phyloP scores from a whole-genome alignment of 2,329 filamentous ascomycete genomes.

The Iodosphaeria phyllophila region DNA sequence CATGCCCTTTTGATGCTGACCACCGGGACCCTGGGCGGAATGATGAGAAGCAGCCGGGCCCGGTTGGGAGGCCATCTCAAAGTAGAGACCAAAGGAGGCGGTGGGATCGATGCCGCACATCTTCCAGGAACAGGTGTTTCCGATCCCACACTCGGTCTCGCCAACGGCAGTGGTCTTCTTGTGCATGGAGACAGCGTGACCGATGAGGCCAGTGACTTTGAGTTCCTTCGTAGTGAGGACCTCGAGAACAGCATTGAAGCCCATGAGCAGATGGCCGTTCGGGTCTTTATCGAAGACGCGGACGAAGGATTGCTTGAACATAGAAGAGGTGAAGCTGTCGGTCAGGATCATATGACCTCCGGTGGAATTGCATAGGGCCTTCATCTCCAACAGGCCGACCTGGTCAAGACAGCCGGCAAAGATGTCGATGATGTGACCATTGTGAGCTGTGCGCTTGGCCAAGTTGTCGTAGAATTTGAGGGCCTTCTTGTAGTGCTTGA shows the following conservation, averaged over 20 bases:
- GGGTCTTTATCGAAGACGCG: conserved; percentile 94
- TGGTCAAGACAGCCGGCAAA: conserved; percentile 96
- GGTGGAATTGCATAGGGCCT: conserved; percentile 85
- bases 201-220: conserved; percentile 93
- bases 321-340: conserved; percentile 95
- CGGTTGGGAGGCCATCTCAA: conserved; percentile 89
- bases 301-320: conserved; percentile 98
- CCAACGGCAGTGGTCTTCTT: conserved; percentile 96
- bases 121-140: conserved; percentile 98
- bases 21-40: conserved; percentile 69
- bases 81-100: conserved; percentile 90
- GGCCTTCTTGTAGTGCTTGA: conserved; percentile 99
- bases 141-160: conserved; percentile 95
- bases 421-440: conserved; percentile 93
- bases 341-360: conserved; percentile 97
- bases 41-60: no score
- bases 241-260: conserved; percentile 91
- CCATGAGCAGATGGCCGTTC: conserved; percentile 90
- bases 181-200: conserved; percentile 89
- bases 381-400: conserved; percentile 95
- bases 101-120: conserved; percentile 96
- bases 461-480: conserved; percentile 87
- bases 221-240: conserved; percentile 95
- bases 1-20: conserved; percentile 80
- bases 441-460: conserved; percentile 86